Percentiles rank a stretch among this genome's conserved stretches.
Conservation (phyloP, 768 basidiomycete genomes). For the Suillus spraguei region DNA sequence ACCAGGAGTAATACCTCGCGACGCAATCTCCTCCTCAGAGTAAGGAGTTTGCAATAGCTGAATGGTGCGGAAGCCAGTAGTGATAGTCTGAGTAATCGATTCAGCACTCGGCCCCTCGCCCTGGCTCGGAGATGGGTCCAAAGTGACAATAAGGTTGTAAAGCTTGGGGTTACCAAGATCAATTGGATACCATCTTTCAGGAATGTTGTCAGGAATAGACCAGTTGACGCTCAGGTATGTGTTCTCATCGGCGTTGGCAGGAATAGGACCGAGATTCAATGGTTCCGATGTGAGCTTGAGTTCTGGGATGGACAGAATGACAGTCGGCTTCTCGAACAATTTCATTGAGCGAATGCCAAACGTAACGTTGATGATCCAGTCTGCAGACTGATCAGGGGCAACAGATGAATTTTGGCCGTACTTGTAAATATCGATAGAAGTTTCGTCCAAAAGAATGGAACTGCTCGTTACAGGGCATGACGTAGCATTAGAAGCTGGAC, state of each 20-base stretch:
- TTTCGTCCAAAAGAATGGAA: constrained; percentile 51
- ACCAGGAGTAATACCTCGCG: constrained; percentile 56
- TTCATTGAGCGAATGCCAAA: constrained; percentile 48
- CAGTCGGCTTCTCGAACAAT: constrained; percentile 34
- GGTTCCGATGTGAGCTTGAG: constrained; percentile 42
- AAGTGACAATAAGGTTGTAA: constrained; percentile 50
- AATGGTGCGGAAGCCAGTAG: constrained; percentile 63
- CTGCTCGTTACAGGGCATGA: constrained; percentile 23
- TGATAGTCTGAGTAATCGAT: constrained; percentile 41
- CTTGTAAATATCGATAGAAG: constrained; percentile 58
- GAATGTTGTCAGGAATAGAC: constrained; percentile 47
- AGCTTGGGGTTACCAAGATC: constrained; percentile 57
- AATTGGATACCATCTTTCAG: constrained; percentile 56
- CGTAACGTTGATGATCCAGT: constrained; percentile 59
- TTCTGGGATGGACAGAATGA: constrained; percentile 50
- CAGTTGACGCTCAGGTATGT: constrained; percentile 47
- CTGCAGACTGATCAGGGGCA: constrained; percentile 46
- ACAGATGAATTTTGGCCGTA: constrained; percentile 48
- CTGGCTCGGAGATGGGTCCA: constrained; percentile 30
- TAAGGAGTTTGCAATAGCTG: constrained; percentile 53
- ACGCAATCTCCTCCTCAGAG: constrained; percentile 42
- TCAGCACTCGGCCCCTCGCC: constrained; percentile 16
- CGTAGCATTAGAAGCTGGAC: constrained; percentile 28
- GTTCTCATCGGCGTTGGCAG: constrained; percentile 28
- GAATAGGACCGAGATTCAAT: constrained; percentile 22